Base-by-base conservation (phyloP, 768 basidiomycete species). In the Suillus discolor region DNA sequence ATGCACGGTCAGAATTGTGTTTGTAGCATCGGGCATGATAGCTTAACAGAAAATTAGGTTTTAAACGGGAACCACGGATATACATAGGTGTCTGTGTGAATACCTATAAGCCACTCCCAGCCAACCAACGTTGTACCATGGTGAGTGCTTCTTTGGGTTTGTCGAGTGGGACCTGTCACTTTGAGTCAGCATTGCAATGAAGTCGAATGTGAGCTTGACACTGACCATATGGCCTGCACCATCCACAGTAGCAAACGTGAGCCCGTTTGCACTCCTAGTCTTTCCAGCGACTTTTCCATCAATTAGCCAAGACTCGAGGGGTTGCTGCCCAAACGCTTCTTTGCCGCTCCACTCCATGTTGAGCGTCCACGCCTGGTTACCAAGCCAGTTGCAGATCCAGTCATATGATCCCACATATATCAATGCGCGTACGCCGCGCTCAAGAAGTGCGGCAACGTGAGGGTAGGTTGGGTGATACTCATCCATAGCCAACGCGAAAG, bases 341-440 rank as follows among this genome's bases (percentile, higher is more conserved):
- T 81, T 76, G 3, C 90, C 90, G 55, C 83, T 85, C 93, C 93
- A 94, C 62, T 89, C 84, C 61, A 95, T 79, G 66, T 83, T 79
- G 60, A 91, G 84, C 8, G 89, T 85, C 93, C 93, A 94, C 49
- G 86, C 80, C 71, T 86, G 86, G 76, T 94, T 94, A 18, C 89
- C 88, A 36, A 91, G 77, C 86, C 87, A 91, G 72, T 92, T 91
- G 72, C 91, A 93, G 67, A 89, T 89, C 89, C 89, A 92, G 71
- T 91, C 89, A 68, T 88, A 89, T 53, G 86, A 89, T 23, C 90
- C 90, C 1, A 88, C 88, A 68, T 92, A 92, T 57, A 90, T 87
- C 49, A 94, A 82, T 42, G 92, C 79, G 6, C 88, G 85, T 23
- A 96, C 77, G 1, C 89, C 89, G n/a, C 91, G 84, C 65, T 94